A percentile compares a stretch with the other conserved stretches of the same genome.
phyloP scores from a whole-genome alignment of 2,329 filamentous ascomycete species.

The Daldinia sp. region DNA sequence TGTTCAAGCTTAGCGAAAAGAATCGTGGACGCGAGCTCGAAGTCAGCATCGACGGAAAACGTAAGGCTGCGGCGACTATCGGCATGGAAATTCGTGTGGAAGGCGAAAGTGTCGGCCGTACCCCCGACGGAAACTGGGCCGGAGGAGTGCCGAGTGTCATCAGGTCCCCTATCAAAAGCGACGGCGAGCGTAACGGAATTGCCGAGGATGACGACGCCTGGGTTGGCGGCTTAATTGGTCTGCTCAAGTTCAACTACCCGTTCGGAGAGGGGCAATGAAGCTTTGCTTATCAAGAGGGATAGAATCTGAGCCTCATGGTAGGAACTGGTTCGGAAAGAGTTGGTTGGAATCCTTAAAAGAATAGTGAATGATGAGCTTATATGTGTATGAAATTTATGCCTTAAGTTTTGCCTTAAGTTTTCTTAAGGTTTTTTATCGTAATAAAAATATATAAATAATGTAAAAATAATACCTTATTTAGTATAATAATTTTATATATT shows the following conservation, averaged over 20 bases:
- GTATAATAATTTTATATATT: too few relatives aligned
- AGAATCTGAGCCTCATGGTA: not conserved
- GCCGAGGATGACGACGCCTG: slow-evolving; percentile 84
- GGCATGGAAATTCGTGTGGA: slow-evolving; percentile 89
- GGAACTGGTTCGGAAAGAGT: not conserved
- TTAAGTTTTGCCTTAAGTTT: too few relatives aligned
- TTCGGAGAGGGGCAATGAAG: slow-evolving; percentile 67
- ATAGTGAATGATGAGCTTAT: not conserved
- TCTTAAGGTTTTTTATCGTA: too few relatives aligned
- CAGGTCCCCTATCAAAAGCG: slow-evolving; percentile 60
- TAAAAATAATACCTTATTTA: too few relatives aligned
- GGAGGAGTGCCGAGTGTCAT: slow-evolving; percentile 93
- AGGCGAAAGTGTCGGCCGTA: slow-evolving; percentile 77
- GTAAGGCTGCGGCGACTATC: slow-evolving; percentile 71
- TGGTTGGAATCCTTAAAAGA: not conserved
- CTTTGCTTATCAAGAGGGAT: not conserved
- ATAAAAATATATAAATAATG: too few relatives aligned
- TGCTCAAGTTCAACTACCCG: slow-evolving; percentile 97
- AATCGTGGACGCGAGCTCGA: slow-evolving; percentile 80
- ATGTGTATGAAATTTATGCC: too few relatives aligned
- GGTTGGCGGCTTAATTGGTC: slow-evolving; percentile 91
- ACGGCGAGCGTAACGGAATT: slow-evolving; percentile 48
- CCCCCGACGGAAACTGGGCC: slow-evolving; percentile 41
- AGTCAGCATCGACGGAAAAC: slow-evolving; percentile 80
- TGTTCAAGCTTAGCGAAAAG: slow-evolving; percentile 80